These are phyloP conservation scores for Pseudogymnoascus sp. DNA, from an alignment of 2,329 filamentous ascomycete genomes.

Conservation along the genomic window DNA sequence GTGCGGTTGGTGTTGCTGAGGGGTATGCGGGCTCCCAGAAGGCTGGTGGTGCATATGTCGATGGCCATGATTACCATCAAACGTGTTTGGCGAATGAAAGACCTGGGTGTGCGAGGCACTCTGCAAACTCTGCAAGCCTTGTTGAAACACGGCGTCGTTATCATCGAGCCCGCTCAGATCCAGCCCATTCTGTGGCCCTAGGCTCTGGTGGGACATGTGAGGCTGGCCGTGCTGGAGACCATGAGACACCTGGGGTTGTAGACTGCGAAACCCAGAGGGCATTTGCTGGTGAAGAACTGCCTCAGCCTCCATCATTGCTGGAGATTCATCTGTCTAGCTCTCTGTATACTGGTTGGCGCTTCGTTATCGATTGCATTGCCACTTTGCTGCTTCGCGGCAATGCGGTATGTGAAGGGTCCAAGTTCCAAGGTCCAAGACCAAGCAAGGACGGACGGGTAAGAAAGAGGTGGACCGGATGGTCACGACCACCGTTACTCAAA, in stretches of 20 bases:
- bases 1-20: constrained; percentile 30
- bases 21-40: constrained; percentile 28
- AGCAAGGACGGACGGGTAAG: not conserved
- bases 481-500: not conserved
- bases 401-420: not conserved
- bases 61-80: constrained; percentile 29
- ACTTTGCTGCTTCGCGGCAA: not conserved
- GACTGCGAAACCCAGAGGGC: constrained; percentile 23
- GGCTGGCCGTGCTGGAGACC: constrained; percentile 27
- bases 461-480: constrained; percentile 1
- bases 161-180: constrained; percentile 35
- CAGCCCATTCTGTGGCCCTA: constrained; percentile 31
- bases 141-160: constrained; percentile 32
- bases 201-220: constrained; percentile 23
- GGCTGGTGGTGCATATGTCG: constrained; percentile 25
- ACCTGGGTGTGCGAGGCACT: constrained; percentile 28
- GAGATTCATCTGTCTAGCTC: not conserved
- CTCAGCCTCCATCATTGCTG: constrained; percentile 2
- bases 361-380: constrained; percentile 4
- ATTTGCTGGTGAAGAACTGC: constrained; percentile 21
- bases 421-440: not conserved
- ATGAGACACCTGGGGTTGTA: constrained; percentile 28
- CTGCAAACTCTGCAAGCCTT: constrained; percentile 31
- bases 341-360: constrained; percentile 5
- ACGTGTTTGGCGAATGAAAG: constrained; percentile 29